Percentiles rank a stretch among this genome's conserved stretches.
Conservation (phyloP, 202 grass and related monocot genomes). For the Cymbopogon flexuosus region DNA sequence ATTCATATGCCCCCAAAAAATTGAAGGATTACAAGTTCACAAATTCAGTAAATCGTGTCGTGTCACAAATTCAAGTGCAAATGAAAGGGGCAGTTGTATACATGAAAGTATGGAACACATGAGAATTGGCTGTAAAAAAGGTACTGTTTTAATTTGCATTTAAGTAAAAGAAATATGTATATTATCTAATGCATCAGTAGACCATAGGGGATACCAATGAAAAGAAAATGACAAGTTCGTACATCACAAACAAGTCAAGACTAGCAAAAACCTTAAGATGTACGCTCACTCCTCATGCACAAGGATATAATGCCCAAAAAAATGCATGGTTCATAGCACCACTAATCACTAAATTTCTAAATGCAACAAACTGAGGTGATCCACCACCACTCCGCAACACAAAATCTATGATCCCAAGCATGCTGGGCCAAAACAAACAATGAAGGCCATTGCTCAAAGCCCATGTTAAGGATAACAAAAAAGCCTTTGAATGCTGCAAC, state of each 20-base stretch:
- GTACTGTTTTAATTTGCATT: neutral
- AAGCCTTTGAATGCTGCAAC: neutral
- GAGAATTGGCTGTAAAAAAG: neutral
- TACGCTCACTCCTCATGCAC: neutral
- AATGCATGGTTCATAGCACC: neutral
- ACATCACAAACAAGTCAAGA: neutral
- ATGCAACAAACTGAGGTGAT: neutral
- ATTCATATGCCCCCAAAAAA: conserved; percentile 6
- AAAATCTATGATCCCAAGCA: neutral
- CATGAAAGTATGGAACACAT: neutral
- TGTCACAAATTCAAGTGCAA: neutral
- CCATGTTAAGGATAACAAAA: neutral
- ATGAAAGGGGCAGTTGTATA: neutral
- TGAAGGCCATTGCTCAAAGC: neutral
- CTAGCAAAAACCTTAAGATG: conserved; percentile 2
- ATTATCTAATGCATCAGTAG: neutral
- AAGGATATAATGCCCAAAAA: neutral
- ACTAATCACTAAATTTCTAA: neutral
- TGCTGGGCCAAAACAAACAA: neutral
- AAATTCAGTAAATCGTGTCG: neutral
- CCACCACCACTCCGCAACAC: neutral
- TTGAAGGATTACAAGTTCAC: neutral
- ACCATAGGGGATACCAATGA: neutral
- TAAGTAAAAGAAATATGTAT: neutral
- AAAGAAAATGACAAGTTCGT: neutral